A percentile compares a stretch with the other conserved stretches of the same genome.
These are phyloP conservation scores for Ciborinia camelliae DNA, from an alignment of 2,329 filamentous ascomycete species.

Conservation along the genomic window DNA sequence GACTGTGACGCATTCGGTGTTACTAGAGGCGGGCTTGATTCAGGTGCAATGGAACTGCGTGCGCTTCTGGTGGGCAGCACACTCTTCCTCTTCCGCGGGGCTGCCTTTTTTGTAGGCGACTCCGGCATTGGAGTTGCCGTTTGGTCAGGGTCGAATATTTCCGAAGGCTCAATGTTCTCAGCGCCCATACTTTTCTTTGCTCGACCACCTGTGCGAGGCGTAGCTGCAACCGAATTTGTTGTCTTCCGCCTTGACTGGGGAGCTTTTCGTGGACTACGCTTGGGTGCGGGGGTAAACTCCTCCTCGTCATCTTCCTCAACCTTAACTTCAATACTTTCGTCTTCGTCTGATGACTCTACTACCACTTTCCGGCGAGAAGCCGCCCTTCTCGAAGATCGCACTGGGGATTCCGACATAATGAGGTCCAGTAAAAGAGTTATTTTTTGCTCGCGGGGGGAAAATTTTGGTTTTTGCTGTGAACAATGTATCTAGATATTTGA, in stretches of 20 bases:
- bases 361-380: constrained; percentile 68
- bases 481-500: neutral
- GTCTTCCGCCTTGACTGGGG: constrained; percentile 50
- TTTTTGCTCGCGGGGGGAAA: constrained; percentile 19
- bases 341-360: constrained; percentile 71
- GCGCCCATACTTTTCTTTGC: constrained; percentile 43
- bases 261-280: constrained; percentile 55
- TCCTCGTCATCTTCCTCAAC: constrained; percentile 58
- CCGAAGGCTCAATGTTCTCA: constrained; percentile 55
- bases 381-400: constrained; percentile 57
- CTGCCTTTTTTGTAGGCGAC: constrained; percentile 53
- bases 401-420: constrained; percentile 37
- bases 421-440: constrained; percentile 1
- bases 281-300: constrained; percentile 68
- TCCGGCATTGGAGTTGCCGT: constrained; percentile 47
- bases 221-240: constrained; percentile 31
- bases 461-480: neutral
- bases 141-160: constrained; percentile 56
- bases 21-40: constrained; percentile 40
- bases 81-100: constrained; percentile 68
- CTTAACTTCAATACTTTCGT: constrained; percentile 63
- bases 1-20: constrained; percentile 56
- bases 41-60: constrained; percentile 36
- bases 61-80: constrained; percentile 37
- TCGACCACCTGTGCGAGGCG: constrained; percentile 39